Evolutionary conservation across 2,329 filamentous ascomycete species (phyloP), one percentile per base, ranked within the genome.

Genomic region (Dichotomopilus funicola): DNA sequence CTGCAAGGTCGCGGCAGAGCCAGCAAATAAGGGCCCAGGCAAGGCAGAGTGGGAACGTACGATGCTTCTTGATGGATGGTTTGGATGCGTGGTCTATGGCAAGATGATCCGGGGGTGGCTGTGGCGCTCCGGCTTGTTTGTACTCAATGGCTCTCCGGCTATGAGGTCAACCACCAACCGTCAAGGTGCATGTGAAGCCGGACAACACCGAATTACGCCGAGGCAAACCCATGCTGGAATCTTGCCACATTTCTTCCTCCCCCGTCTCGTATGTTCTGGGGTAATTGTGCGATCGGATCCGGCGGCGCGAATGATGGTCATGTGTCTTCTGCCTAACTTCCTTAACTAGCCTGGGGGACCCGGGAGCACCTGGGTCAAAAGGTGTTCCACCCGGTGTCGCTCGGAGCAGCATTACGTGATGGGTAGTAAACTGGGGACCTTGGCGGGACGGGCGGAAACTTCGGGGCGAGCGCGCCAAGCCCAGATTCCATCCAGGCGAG

Each of bases 161-260:
- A 49, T 58, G 49, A 58, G 45, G 44, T 51, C 54, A 51, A 49
- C 33, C 36, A 9, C 27, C 44, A 53, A 51, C 49, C 46, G 43
- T 51, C 54, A 51, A n/a, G 50, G 53, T 52, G 57, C 62, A 63
- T 62, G 62, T 63, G 62, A 62, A 59, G 60, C 60, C 58, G 47
- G 59, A 36, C n/a, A 45, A 33, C 31, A 45, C 58, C 58, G 56
- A 59, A 43, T 44, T 36, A 40, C 60, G 58, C 61, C 61, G 60
- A 62, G 61, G 61, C 60, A 63, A 58, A 50, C 59, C 49, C 41
- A n/a, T 43, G 6, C 40, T 44, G 49, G 41, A 5, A 43, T 36
- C 11, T 8, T 10, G 4, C n/a, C 35, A 33, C 27, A 42, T 6
- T 33, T 5, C 12, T 31, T 27, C 44, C 27, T 19, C 31, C 8